phyloP scores from a whole-genome alignment of 2,329 filamentous ascomycete species.

The Nannizziopsis barbatae region DNA sequence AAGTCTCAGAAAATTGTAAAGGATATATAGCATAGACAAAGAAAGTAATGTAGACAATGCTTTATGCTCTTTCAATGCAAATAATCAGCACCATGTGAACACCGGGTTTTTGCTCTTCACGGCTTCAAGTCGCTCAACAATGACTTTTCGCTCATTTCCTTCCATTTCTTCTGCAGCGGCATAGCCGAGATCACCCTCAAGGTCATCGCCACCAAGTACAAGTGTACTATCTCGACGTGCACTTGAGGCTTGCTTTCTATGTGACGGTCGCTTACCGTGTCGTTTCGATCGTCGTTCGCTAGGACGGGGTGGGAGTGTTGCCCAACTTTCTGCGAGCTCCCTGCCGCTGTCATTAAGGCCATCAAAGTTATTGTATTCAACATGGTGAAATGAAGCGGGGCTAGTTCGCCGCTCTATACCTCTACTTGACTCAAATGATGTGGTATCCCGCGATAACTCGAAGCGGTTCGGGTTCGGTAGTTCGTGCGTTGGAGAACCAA shows the following conservation, averaged over 20 bases:
- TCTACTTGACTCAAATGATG: constrained; percentile 28
- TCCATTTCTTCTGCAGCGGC: constrained; percentile 91
- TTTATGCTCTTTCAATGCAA: not conserved
- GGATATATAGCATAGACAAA: not conserved
- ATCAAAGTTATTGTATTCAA: constrained; percentile 25
- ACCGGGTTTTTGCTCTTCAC: constrained; percentile 93
- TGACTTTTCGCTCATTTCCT: constrained; percentile 80
- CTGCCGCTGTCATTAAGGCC: constrained; percentile 23
- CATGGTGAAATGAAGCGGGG: constrained; percentile 26
- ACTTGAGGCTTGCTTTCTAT: constrained; percentile 29
- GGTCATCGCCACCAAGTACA: constrained; percentile 57
- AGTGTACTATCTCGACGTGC: constrained; percentile 32
- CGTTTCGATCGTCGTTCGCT: constrained; percentile 20
- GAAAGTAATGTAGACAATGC: not conserved
- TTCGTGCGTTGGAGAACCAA: constrained; percentile 46
- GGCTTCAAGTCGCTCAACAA: constrained; percentile 89
- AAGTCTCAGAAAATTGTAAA: not conserved
- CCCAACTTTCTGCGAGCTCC: constrained; percentile 30
- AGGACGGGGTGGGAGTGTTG: constrained; percentile 28
- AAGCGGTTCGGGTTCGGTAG: constrained; percentile 67
- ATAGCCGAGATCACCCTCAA: constrained; percentile 88
- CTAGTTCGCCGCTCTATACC: constrained; percentile 23
- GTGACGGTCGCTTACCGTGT: constrained; percentile 14
- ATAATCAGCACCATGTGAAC: constrained; percentile 84
- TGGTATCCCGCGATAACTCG: constrained; percentile 45